Evolutionary conservation across 202 grass and related monocot species (phyloP), one percentile per base, ranked within the genome.

Genomic region (Dendrocalamus latiflorus): DNA sequence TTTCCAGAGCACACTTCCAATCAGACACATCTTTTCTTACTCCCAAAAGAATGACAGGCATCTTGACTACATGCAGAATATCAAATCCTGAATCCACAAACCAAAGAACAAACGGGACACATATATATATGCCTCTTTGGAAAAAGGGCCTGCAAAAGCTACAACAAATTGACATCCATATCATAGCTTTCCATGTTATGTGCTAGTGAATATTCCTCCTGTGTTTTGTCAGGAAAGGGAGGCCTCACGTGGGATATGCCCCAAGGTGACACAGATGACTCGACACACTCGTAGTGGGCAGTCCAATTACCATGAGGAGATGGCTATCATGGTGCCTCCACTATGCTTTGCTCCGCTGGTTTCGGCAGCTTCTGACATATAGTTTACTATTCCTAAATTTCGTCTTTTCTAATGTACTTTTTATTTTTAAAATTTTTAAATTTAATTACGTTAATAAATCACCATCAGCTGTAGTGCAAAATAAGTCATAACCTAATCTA

Each of bases 241-340:
- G 17, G 9, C 16, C 22, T 55, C 48, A 36, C 70, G 6, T 55
- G 50, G 58, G n/a, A 65, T 65, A 65, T 75, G 81, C 69, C 16
- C 33, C 11, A 4, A 39, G 36, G 45, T 4, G 38, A 17, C 42
- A 72, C 57, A 65, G 43, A 65, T 79, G 81, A 69, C 36, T 75
- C 45, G 2, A 2, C n/a, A 79, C 53, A 68, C 75, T 30, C 16
- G 2, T 79, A 89, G 62, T 75, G 76, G 34, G 68, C 14, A 45
- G 53, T 63, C 62, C 75, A 84, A 54, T n/a, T n/a, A n/a, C 22
- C 21, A 68, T 61, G 60, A 67, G 11, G 17, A 59, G 69, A 20
- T 72, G 30, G 42, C 11, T 24, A 82, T 76, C 4, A 76, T 76
- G 36, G 63, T 76, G 71, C 78, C 67, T 63, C 75, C 83, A 65